phyloP scores from a whole-genome alignment of 352 stramenopile genomes.

The Phytophthora sansomeana region DNA sequence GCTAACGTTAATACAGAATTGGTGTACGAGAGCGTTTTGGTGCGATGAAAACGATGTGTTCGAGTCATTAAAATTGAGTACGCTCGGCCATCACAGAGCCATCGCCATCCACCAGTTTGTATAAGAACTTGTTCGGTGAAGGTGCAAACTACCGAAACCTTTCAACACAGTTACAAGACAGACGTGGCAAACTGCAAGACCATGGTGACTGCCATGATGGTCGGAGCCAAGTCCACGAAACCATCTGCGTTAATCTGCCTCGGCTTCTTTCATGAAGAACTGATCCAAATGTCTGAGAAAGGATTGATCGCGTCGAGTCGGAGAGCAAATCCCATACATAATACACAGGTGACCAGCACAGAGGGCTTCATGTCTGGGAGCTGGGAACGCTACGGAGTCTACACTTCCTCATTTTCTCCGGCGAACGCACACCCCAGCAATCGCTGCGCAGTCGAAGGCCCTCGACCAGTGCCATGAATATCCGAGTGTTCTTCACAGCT shows the following conservation, averaged over 20 bases:
- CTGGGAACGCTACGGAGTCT: not conserved
- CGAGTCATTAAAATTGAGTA: too few species aligned
- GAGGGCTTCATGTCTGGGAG: not conserved
- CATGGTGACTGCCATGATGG: too few species aligned
- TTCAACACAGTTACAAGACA: too few species aligned
- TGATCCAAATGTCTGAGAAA: not conserved
- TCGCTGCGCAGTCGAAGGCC: not conserved
- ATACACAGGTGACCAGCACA: too few species aligned
- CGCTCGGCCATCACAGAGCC: too few species aligned
- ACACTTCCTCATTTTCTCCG: not conserved
- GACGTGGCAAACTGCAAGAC: too few species aligned
- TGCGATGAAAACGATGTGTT: not conserved
- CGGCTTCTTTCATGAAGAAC: too few species aligned
- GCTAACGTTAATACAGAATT: constrained; percentile 20
- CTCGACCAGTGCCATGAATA: not conserved
- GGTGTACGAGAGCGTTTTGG: constrained; percentile 2
- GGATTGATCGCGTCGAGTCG: not conserved
- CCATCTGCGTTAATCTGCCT: not conserved
- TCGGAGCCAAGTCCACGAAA: not conserved
- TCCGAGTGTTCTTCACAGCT: not conserved
- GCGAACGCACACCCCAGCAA: not conserved
- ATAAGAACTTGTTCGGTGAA: not conserved
- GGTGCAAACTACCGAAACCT: not conserved
- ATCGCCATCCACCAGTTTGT: not conserved
- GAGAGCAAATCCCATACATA: not conserved